Base-by-base conservation (phyloP, 1,284 basidiomycete species). In the Sanguinoderma infundibulare region DNA sequence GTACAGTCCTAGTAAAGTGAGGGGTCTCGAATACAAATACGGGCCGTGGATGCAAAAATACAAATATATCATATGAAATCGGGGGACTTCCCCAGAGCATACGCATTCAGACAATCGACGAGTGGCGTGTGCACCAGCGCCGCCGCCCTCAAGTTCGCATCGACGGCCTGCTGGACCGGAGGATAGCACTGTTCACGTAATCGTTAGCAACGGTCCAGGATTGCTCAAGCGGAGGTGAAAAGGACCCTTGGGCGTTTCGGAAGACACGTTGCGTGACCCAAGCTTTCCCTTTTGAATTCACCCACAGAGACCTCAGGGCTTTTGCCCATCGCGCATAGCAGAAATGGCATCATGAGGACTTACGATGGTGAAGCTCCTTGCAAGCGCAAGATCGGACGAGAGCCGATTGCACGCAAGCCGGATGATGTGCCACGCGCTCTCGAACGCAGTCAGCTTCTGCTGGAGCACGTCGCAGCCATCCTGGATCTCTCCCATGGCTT, bases 351-450 rank as follows among this genome's bases (percentile, higher is more conserved):
- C n/a, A n/a, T n/a, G n/a, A n/a, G n/a, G n/a, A 46, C 71, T 53
- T 28, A 73, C 73, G 8, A 65, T 57, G 5, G 62, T 56, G 54
- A 71, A 61, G 39, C 55, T 60, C 26, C 57, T 61, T 1, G 73
- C 73, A 62, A 74, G 67, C 10, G 67, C 65, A 17, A 73, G 63
- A 55, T 69, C 70, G 38, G 69, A 60, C 17, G 67, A 64, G 28
- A 74, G 66, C 38, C 64, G 64, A 1, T 63, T 53, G 55, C 72
- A 73, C 5, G 68, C 67, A 14, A 74, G 64, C 28, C 69, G 62
- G 15, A 73, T 69, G 53, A 72, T 59, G 52, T 74, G 70, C 73
- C 73, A 74, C 20, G 72, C 73, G 38, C 72, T 71, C 60, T 73
- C 71, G 58, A 74, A 74, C 20, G 68, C 70, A 24, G 60, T 66